Conservation (phyloP, 73 alveolate genomes). For the Uronychia binucleata region DNA sequence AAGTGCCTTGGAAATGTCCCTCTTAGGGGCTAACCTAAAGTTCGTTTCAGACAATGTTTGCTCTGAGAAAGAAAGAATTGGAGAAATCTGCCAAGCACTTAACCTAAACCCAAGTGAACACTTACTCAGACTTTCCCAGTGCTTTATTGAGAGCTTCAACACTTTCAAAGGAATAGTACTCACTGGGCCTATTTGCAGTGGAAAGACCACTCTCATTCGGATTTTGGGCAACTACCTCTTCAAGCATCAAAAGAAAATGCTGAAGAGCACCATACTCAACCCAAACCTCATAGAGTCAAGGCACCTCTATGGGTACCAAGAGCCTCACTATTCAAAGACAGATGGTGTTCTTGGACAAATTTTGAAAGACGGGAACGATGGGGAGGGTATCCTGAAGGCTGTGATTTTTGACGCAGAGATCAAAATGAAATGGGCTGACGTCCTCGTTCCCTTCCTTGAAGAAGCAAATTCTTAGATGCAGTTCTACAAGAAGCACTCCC, state of each 20-base stretch:
- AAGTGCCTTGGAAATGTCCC: too few species aligned
- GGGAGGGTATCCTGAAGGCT: neutral
- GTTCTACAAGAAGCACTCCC: neutral
- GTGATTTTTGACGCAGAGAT: neutral
- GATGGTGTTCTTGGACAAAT: neutral
- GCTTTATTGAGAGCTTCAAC: neutral
- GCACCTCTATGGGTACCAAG: neutral
- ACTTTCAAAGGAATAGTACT: slow-evolving; percentile 45
- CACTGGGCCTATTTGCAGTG: slow-evolving; percentile 54
- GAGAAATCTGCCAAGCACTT: neutral
- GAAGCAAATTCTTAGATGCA: neutral
- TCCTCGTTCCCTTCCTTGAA: neutral
- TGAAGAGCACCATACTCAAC: neutral
- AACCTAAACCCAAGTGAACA: neutral
- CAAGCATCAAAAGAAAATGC: neutral
- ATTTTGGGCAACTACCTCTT: neutral
- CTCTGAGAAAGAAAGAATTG: neutral
- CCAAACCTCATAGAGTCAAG: neutral
- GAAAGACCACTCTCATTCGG: slow-evolving; percentile 45
- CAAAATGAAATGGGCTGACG: neutral
- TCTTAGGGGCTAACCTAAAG: too few species aligned
- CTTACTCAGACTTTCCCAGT: neutral
- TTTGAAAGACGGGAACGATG: neutral
- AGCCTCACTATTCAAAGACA: neutral
- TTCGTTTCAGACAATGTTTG: too few species aligned